Conservation (phyloP, 75 land plant genomes). For the Selaginella tamariscina region DNA sequence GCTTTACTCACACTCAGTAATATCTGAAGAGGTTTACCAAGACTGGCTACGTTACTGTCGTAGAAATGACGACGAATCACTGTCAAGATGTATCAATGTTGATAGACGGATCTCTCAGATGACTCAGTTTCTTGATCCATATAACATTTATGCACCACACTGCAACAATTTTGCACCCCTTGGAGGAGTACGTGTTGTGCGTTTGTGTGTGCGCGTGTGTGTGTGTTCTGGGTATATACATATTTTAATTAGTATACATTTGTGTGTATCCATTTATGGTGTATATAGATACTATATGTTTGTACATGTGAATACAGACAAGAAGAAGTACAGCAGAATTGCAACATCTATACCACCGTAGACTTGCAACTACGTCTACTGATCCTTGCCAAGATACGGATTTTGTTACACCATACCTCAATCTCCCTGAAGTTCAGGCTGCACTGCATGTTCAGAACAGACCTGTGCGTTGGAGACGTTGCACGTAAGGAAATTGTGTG, state of each 20-base stretch:
- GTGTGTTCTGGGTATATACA: too few relatives aligned
- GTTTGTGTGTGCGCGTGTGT: too few relatives aligned
- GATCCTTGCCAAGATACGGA: conserved; percentile 28
- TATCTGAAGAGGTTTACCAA: conserved; percentile 48
- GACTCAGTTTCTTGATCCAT: conserved; percentile 5
- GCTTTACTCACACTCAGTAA: conserved; percentile 58
- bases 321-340: too few relatives aligned
- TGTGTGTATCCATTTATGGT: conserved; percentile 18
- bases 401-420: conserved; percentile 27
- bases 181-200: background rate
- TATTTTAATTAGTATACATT: conserved; percentile 2
- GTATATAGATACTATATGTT: background rate
- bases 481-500: conserved; percentile 26
- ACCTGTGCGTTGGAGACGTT: conserved; percentile 18
- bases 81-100: conserved; percentile 9
- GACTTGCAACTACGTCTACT: too few relatives aligned
- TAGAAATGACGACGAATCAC: conserved; percentile 14
- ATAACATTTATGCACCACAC: conserved; percentile 53
- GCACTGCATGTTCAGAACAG: conserved; percentile 18
- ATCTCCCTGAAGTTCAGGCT: conserved; percentile 24
- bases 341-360: too few relatives aligned
- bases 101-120: conserved; percentile 9
- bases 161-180: conserved; percentile 32
- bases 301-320: too few relatives aligned
- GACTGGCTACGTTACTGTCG: conserved; percentile 32